Evolutionary conservation across 2,329 filamentous ascomycete genomes (phyloP), one percentile per base, ranked within the genome.

Genomic region (Claviceps paspali): DNA sequence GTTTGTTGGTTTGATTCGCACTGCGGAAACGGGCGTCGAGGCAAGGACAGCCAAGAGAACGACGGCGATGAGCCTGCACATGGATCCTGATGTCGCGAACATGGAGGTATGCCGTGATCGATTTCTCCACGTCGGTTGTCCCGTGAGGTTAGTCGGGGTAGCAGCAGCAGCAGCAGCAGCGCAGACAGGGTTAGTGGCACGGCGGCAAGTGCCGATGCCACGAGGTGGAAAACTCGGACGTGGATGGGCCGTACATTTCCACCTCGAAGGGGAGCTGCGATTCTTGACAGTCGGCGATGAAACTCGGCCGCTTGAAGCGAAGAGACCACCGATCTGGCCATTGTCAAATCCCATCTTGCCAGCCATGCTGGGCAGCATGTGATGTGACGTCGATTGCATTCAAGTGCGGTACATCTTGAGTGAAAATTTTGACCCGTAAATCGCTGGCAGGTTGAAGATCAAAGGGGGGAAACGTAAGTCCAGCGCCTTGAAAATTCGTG

Each of bases 1-100:
- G 60, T 95, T 93, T n/a, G 80, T 68, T 58, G 92, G 91, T 40
- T 74, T 65, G 42, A 95, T 62, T 48, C 76, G 73, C 31, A 76
- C 84, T 34, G 81, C 83, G 29, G 62, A 55, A 19, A 60, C 64
- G 7, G 71, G 65, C 30, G 53, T 52, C 7, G 61, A 39, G 41
- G 61, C 50, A 19, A 62, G 47, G 39, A 56, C 51, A 38, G 56
- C 47, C 38, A 66, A 44, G 32, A 70, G 41, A 32, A 63, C 36
- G 14, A 45, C 35, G 40, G 65, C 43, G 37, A 66, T 40, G 42
- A 60, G 35, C 31, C 34, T 19, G 15, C 14, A 32, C 18, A 32
- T 34, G 11, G 18, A 17, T 27, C n/a, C 10, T n/a, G 26, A 12
- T 11, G 17, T 5, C 15, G 15, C 9, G 4, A 26, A 5, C n/a